Evolutionary conservation across 2,329 filamentous ascomycete genomes (phyloP).

Genomic region (Hymenoscyphus infarciens): DNA sequence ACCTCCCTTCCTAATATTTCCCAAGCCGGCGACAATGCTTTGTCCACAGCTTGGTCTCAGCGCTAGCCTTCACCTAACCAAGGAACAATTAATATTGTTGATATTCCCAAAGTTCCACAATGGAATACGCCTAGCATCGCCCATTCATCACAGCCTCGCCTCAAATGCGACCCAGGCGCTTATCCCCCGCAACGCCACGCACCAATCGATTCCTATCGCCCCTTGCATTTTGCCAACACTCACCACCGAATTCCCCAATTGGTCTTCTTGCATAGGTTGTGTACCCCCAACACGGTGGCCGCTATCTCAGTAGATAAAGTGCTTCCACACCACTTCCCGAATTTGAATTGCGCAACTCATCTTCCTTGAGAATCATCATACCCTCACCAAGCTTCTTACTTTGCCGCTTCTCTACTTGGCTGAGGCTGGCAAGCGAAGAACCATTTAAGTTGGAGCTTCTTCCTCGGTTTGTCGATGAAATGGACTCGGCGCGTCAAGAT

Average conservation of each 20-base stretch:
- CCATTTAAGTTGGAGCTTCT: background rate
- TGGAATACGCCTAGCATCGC: background rate
- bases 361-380: background rate
- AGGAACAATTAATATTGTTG: too few species aligned
- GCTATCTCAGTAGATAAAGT: background rate
- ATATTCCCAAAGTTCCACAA: background rate
- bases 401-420: background rate
- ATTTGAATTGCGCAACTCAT: background rate
- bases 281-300: background rate
- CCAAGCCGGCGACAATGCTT: too few species aligned
- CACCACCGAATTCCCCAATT: background rate
- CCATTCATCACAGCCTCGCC: background rate
- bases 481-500: background rate
- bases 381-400: too few species aligned
- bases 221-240: background rate
- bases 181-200: background rate
- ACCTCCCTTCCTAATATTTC: too few species aligned
- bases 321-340: background rate
- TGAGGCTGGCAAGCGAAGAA: background rate
- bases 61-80: too few species aligned
- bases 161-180: constrained; percentile 3
- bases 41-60: too few species aligned
- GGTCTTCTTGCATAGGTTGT: background rate
- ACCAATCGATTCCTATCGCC: background rate
- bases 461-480: background rate